Evolutionary conservation across 2,329 filamentous ascomycete species (phyloP).

Genomic region (Neofusicoccum laricinum): DNA sequence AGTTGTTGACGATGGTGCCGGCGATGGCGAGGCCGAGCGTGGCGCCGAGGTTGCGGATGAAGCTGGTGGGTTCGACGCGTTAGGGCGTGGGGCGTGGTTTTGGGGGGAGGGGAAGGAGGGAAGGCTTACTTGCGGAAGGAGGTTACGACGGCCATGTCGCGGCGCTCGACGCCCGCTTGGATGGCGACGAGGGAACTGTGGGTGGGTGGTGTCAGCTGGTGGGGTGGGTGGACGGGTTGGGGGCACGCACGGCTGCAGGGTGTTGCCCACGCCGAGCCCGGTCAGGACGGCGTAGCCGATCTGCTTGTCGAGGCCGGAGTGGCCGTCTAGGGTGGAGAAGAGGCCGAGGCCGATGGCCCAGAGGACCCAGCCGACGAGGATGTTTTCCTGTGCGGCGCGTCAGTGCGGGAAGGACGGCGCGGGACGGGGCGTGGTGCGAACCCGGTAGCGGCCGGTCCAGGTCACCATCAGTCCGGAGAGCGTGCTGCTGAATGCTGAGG

Average conservation of each 20-base stretch:
- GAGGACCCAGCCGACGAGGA: conserved; percentile 40
- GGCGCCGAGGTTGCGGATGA: conserved; percentile 41
- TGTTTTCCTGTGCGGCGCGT: conserved; percentile 23
- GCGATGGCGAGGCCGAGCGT: conserved; percentile 40
- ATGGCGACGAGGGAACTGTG: conserved; percentile 20
- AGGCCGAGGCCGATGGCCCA: conserved; percentile 17
- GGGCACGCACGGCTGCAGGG: conserved; percentile 12
- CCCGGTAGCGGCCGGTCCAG: conserved; percentile 34
- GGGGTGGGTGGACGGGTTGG: neutral
- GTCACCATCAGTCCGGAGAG: conserved; percentile 53
- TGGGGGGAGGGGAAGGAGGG: too few species aligned
- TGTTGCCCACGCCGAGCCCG: conserved; percentile 12
- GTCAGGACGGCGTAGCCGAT: conserved; percentile 55
- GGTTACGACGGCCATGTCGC: conserved; percentile 42
- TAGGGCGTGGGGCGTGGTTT: neutral
- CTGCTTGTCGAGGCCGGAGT: conserved; percentile 49
- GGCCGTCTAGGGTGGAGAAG: conserved; percentile 12
- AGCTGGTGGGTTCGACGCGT: conserved; percentile 17
- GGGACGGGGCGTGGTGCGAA: neutral
- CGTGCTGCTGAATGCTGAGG: conserved; percentile 10
- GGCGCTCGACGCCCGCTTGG: conserved; percentile 39
- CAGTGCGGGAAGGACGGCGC: too few species aligned
- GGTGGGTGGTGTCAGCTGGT: neutral
- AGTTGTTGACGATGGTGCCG: conserved; percentile 36
- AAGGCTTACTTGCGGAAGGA: conserved; percentile 23